Conservation (phyloP, 2,329 filamentous ascomycete species). For the Aureobasidium melanogenum region DNA sequence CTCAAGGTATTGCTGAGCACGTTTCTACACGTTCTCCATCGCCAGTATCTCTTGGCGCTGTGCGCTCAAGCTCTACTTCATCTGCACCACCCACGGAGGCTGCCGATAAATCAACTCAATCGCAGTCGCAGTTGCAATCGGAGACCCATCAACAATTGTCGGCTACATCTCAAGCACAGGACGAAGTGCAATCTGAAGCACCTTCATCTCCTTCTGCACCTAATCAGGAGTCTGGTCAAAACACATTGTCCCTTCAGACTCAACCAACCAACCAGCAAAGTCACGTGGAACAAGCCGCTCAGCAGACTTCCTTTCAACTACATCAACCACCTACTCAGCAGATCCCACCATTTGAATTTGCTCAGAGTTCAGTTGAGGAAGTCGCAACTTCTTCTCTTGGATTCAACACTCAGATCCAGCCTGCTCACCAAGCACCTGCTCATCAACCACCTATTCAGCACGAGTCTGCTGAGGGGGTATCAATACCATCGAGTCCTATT, state of each 20-base stretch:
- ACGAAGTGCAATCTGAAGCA: background rate
- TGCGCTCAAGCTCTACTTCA: slow-evolving; percentile 5
- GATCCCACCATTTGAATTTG: background rate
- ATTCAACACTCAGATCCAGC: background rate
- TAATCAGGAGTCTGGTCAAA: background rate
- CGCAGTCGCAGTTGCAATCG: background rate
- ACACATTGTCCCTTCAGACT: background rate
- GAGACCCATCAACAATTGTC: background rate
- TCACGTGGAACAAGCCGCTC: slow-evolving; percentile 7
- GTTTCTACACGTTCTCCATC: background rate
- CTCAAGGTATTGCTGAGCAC: background rate
- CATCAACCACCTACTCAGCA: slow-evolving; percentile 10
- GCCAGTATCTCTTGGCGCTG: background rate
- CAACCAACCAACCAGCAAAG: background rate
- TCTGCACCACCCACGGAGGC: slow-evolving; percentile 1
- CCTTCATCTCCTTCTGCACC: background rate
- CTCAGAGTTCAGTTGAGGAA: background rate
- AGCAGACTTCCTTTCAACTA: slow-evolving; percentile 10
- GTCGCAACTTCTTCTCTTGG: background rate
- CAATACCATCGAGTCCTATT: slow-evolving; percentile 16
- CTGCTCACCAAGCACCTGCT: background rate
- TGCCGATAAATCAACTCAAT: slow-evolving; percentile 1
- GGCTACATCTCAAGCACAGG: background rate
- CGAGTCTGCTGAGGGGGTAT: background rate
- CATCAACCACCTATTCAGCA: background rate